phyloP scores from a whole-genome alignment of 805 yeast species.

The Kluyveromyces wickerhamii region DNA sequence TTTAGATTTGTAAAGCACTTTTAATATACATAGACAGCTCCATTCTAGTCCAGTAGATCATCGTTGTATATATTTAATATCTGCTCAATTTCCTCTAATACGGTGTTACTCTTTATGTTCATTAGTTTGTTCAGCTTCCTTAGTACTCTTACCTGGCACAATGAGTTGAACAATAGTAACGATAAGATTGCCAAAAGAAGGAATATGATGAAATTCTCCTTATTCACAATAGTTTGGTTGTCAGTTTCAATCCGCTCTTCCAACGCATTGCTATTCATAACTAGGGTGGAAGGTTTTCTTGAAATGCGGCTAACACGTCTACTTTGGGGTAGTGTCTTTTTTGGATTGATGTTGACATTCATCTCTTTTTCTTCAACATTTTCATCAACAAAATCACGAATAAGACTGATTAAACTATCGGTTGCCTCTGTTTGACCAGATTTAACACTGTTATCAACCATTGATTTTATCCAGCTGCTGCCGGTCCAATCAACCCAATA shows the following conservation, averaged over 20 bases:
- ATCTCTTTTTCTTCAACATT: conserved; percentile 9
- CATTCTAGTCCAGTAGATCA: too few relatives aligned
- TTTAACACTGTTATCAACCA: conserved; percentile 77
- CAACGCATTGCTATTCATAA: not conserved
- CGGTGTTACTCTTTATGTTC: not conserved
- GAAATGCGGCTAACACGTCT: conserved; percentile 8
- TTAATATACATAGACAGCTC: too few relatives aligned
- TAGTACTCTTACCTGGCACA: conserved; percentile 11
- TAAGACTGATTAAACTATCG: conserved; percentile 33
- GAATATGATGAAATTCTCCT: conserved; percentile 3
- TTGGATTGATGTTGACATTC: conserved; percentile 6
- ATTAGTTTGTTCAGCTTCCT: conserved; percentile 8
- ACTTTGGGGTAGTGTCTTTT: conserved; percentile 6
- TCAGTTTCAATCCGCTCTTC: not conserved
- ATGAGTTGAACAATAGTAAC: conserved; percentile 9
- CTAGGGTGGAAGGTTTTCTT: conserved; percentile 1
- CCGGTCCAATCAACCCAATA: conserved; percentile 84
- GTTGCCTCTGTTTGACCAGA: conserved; percentile 71
- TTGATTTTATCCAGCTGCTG: conserved; percentile 82
- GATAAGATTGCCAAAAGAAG: conserved; percentile 9
- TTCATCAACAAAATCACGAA: conserved; percentile 21
- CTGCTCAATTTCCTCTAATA: conserved; percentile 1
- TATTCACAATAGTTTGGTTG: not conserved
- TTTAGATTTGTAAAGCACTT: too few relatives aligned
- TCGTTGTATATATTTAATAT: conserved; percentile 1